phyloP scores from a whole-genome alignment of 768 basidiomycete species.

The Pulveroboletus sp. region DNA sequence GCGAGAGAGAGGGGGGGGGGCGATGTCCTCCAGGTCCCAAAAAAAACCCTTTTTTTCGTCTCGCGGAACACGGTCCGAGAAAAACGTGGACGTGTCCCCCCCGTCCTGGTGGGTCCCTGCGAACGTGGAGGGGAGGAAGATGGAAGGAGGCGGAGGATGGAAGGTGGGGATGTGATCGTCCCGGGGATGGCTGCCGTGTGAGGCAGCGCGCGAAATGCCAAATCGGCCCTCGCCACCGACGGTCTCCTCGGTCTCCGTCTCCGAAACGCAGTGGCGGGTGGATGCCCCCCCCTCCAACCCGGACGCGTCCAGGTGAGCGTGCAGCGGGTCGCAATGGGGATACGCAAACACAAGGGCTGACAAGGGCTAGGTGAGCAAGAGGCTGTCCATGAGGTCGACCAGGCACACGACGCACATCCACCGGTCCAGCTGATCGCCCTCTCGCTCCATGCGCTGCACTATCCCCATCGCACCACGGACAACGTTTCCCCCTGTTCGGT shows the following conservation, averaged over 20 bases:
- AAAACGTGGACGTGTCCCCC: no score
- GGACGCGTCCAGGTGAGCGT: background rate
- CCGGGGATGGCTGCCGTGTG: background rate
- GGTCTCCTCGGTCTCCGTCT: background rate
- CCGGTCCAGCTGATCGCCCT: background rate
- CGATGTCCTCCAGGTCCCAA: background rate
- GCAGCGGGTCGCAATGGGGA: no score
- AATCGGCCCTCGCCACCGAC: background rate
- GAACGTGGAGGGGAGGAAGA: background rate
- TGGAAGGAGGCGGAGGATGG: background rate
- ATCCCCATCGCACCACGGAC: background rate
- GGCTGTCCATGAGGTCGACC: background rate
- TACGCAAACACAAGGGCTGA: no score
- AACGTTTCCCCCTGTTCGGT: background rate
- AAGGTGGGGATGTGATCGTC: background rate
- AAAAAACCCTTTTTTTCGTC: background rate
- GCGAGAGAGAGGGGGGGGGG: background rate
- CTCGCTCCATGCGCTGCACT: background rate
- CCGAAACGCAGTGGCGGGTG: background rate
- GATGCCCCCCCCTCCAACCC: no score
- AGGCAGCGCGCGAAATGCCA: background rate
- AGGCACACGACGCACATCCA: background rate
- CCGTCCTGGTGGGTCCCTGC: no score
- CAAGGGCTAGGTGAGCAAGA: background rate
- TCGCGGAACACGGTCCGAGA: slow-evolving; percentile 8